phyloP scores from a whole-genome alignment of 1,284 basidiomycete species.

The Peniophora sp. region DNA sequence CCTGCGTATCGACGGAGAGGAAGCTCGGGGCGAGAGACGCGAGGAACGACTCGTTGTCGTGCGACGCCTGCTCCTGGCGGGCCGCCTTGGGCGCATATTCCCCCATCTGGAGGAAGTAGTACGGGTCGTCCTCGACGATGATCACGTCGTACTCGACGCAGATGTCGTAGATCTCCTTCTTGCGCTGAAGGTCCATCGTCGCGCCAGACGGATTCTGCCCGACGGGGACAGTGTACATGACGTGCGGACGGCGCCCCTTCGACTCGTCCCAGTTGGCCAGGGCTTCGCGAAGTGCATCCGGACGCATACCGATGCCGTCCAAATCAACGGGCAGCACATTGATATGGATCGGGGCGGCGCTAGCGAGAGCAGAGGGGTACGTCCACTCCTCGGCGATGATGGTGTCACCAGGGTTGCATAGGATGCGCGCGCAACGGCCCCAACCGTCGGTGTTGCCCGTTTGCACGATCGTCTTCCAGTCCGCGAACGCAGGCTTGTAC shows the following conservation, averaged over 20 bases:
- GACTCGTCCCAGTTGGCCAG: slow-evolving; percentile 64
- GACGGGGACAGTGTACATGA: slow-evolving; percentile 70
- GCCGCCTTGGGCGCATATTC: slow-evolving; percentile 38
- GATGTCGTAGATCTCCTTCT: slow-evolving; percentile 73
- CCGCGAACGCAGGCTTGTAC: slow-evolving; percentile 62
- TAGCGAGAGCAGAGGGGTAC: slow-evolving; percentile 48
- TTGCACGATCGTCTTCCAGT: slow-evolving; percentile 58
- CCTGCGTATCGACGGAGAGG: slow-evolving; percentile 60
- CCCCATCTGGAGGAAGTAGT: slow-evolving; percentile 68
- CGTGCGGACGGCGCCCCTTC: slow-evolving; percentile 56
- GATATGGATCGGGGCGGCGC: slow-evolving; percentile 39
- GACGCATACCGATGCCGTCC: slow-evolving; percentile 67
- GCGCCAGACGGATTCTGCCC: slow-evolving; percentile 80
- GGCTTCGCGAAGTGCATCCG: slow-evolving; percentile 50
- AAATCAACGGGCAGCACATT: slow-evolving; percentile 54
- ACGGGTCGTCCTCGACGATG: slow-evolving; percentile 78
- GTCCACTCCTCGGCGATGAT: slow-evolving; percentile 69
- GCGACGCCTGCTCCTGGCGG: slow-evolving; percentile 21
- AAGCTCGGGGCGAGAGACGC: slow-evolving; percentile 42
- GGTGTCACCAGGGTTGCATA: slow-evolving; percentile 70
- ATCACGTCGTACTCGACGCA: slow-evolving; percentile 72
- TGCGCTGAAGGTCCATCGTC: slow-evolving; percentile 59
- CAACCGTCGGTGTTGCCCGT: slow-evolving; percentile 78
- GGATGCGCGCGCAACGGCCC: slow-evolving; percentile 41
- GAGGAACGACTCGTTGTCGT: slow-evolving; percentile 34